Percentiles rank a stretch among this genome's conserved stretches.
These are phyloP conservation scores for Acanthamoeba divionensis DNA, from an alignment of 208 protist species.

Conservation along the genomic window DNA sequence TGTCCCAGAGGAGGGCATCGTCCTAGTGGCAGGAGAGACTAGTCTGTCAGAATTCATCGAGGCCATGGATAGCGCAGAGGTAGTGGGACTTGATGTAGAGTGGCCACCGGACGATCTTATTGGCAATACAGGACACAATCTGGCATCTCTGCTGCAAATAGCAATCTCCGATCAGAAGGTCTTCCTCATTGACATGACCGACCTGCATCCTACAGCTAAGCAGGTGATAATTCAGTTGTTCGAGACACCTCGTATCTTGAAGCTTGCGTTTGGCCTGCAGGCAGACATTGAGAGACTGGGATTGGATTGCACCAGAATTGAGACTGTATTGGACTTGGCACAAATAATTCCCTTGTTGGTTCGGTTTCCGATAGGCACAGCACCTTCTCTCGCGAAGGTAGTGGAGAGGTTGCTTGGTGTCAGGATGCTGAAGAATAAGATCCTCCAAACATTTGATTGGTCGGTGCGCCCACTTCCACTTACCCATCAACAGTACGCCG, in stretches of 20 bases:
- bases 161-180: not conserved
- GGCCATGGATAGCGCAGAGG: not conserved
- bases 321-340: not conserved
- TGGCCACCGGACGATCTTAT: not conserved
- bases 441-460: slow-evolving; percentile 40
- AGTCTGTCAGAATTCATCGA: not conserved
- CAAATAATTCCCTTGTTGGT: not conserved
- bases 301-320: not conserved
- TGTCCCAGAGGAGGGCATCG: not conserved
- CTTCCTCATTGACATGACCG: not conserved
- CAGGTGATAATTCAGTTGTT: not conserved
- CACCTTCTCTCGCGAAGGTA: not conserved
- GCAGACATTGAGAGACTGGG: not conserved
- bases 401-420: not conserved
- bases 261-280: slow-evolving; percentile 29
- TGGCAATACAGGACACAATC: not conserved
- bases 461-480: not conserved
- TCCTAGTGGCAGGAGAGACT: not conserved
- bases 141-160: not conserved
- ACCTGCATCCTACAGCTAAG: not conserved
- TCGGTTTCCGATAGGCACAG: not conserved
- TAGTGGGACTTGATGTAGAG: slow-evolving; percentile 11
- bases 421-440: not conserved
- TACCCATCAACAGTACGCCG: slow-evolving; percentile 24
- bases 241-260: not conserved